Base-by-base conservation (phyloP, 2,329 filamentous ascomycete species). In the Aspergillus puulaauensis region DNA sequence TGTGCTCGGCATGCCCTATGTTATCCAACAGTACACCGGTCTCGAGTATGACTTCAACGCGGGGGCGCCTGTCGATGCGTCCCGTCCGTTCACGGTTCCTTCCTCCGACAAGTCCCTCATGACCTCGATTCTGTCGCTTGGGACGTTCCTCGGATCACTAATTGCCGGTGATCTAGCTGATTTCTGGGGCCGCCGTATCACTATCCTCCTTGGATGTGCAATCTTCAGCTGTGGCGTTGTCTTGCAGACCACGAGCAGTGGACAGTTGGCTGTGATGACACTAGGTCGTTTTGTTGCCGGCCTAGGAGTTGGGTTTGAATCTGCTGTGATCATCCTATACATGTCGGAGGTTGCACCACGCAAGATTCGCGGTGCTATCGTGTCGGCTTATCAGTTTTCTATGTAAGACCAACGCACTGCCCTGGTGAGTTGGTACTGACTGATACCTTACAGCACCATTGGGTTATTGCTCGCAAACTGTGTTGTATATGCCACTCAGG, bases 351-450 rank as follows among this genome's bases (percentile, higher is more conserved):
- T 93, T 71, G 74, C 75, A 35, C 88, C 88, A 57, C 84, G 82
- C 73, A 90, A 90, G 75, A 87, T 95, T 63, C 86, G 90, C 68
- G 90, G 90, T 69, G 87, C 89, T 56, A 83, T 93, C 50, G 90
- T 93, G 15, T 85, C 88, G 1, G 88, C 88, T 4, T 93, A 93
- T 79, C 90, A 93, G 72, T 92, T 92, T 81, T 90, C 86, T 74
- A 88, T 93, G 37, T 40, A 19, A 19, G 19, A 19, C 19, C 19
- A 19, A 19, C 19, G 19, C 19, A 19, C 19, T 19, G 19, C 19
- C 19, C 19, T 19, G 19, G 19, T 19, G 19, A 19, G 19, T 19
- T 19, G 19, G 19, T 19, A 19, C 37, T 40, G 37, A 40, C 37
- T 2, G 6, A 27, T 27, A 7, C 6, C 14, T n/a, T 9, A 8